Conservation (phyloP, 768 basidiomycete genomes). For the Neoboletus brunneissimus region DNA sequence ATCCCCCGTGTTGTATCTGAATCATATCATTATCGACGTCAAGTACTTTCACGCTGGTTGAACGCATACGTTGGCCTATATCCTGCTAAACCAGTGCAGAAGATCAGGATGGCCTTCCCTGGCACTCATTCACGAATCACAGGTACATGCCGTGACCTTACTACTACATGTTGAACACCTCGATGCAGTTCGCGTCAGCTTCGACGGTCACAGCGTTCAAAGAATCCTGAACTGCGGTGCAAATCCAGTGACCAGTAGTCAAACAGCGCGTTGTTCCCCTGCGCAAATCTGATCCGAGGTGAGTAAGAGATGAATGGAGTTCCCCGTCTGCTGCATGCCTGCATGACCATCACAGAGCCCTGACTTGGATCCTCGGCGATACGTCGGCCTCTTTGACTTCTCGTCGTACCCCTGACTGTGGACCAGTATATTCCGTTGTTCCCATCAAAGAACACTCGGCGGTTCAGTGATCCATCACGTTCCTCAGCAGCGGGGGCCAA, state of each 20-base stretch:
- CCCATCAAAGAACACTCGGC: neutral
- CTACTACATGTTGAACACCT: neutral
- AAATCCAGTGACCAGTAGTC: conserved; percentile 11
- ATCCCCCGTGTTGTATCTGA: neutral
- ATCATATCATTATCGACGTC: neutral
- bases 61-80: neutral
- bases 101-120: neutral
- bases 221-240: conserved; percentile 7
- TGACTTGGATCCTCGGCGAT: conserved; percentile 8
- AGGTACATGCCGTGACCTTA: neutral
- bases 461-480: neutral
- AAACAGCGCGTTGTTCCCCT: neutral
- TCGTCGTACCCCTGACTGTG: neutral
- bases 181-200: neutral
- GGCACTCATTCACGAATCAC: neutral
- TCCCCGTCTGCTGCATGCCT: neutral
- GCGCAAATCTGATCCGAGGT: conserved; percentile 25
- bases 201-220: conserved; percentile 2
- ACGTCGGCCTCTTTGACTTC: neutral
- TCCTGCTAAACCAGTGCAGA: neutral
- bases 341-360: neutral
- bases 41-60: neutral
- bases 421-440: neutral
- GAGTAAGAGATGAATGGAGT: conserved; percentile 1
- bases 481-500: neutral